Percentiles rank a stretch among this genome's conserved stretches.
Conservation (phyloP, 2,329 filamentous ascomycete species). For the Verticillium alfalfae region DNA sequence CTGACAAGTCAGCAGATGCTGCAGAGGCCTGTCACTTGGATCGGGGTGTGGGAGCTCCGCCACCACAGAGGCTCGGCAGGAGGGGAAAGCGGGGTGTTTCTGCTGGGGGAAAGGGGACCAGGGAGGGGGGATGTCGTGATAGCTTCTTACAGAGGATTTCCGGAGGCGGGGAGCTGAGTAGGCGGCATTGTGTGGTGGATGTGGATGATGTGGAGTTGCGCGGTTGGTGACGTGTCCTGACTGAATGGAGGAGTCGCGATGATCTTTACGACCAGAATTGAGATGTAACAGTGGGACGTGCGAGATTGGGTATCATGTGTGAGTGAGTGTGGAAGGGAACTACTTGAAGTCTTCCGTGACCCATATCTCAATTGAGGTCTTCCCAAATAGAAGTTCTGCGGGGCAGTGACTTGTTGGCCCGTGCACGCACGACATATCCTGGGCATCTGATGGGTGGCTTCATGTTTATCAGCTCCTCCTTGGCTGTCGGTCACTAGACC, state of each 20-base stretch:
- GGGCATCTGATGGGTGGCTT: too few relatives aligned
- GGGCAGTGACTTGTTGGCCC: not conserved
- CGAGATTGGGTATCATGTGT: not conserved
- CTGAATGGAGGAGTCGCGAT: not conserved
- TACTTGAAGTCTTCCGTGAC: not conserved
- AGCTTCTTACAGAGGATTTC: slow-evolving; percentile 38
- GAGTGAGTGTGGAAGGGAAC: not conserved
- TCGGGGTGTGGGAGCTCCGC: not conserved
- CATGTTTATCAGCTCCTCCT: too few relatives aligned
- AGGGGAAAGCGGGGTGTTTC: not conserved
- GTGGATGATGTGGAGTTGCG: not conserved
- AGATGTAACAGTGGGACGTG: not conserved
- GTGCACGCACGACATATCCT: not conserved
- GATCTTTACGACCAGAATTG: not conserved
- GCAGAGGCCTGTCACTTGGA: not conserved
- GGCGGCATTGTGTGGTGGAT: slow-evolving; percentile 29
- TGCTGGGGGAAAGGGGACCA: not conserved
- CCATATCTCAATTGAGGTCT: not conserved
- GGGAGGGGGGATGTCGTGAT: slow-evolving; percentile 1
- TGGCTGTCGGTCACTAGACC: too few relatives aligned
- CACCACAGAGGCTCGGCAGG: not conserved
- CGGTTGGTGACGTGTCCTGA: not conserved
- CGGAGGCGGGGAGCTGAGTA: slow-evolving; percentile 38
- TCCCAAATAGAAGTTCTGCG: not conserved
- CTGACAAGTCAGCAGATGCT: not conserved